phyloP scores from a whole-genome alignment of 805 yeast species.

The Metschnikowia similis region DNA sequence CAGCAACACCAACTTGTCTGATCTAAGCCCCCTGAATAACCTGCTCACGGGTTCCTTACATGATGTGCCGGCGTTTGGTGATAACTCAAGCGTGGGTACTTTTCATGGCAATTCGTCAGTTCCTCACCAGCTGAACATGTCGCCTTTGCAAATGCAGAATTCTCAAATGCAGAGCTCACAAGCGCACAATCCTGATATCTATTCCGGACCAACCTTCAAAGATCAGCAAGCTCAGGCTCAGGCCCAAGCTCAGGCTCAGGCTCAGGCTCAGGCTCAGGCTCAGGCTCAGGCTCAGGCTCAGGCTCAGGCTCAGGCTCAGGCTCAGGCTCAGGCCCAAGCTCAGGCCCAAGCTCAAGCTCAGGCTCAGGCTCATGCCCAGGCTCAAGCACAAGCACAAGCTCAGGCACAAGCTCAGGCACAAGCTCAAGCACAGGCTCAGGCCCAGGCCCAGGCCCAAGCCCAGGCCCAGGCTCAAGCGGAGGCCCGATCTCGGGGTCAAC shows the following conservation, averaged over 20 bases:
- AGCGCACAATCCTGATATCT: neutral
- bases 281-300: conserved; percentile 4
- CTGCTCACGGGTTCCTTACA: conserved; percentile 7
- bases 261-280: neutral
- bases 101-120: conserved; percentile 4
- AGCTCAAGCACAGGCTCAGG: neutral
- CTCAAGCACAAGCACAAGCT: neutral
- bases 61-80: conserved; percentile 8
- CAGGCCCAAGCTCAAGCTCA: conserved; percentile 6
- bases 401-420: conserved; percentile 2
- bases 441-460: neutral
- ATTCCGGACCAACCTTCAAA: neutral
- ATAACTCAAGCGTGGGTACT: conserved; percentile 6
- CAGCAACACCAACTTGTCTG: conserved; percentile 38
- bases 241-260: neutral
- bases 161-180: neutral
- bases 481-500: neutral
- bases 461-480: neutral
- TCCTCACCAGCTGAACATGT: neutral
- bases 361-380: neutral
- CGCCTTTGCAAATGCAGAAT: neutral
- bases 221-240: neutral
- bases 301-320: conserved; percentile 5
- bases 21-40: conserved; percentile 25
- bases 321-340: neutral